Evolutionary conservation across 148 eudicot genomes (phyloP).

Genomic region (Rhododendron henanense): DNA sequence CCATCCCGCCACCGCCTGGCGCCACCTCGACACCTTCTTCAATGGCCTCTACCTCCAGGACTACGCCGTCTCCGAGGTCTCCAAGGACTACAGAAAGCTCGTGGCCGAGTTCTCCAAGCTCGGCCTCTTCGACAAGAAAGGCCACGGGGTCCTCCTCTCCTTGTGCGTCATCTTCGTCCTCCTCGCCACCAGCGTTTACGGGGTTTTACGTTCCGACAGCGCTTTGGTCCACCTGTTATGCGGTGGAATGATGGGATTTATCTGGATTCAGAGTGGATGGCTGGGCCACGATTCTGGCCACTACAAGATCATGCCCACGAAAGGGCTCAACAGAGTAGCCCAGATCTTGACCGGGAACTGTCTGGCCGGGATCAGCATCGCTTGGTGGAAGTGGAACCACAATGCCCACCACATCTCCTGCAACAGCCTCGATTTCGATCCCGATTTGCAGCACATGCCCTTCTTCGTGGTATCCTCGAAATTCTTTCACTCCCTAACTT

Average conservation of each 20-base stretch:
- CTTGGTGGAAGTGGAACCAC: conserved; percentile 60
- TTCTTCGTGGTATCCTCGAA: conserved; percentile 45
- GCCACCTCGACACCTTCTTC: conserved; percentile 37
- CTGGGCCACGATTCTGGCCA: conserved; percentile 62
- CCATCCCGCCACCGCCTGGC: conserved; percentile 47
- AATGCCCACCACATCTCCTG: conserved; percentile 58
- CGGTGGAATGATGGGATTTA: conserved; percentile 42
- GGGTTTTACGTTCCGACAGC: conserved; percentile 29
- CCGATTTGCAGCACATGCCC: conserved; percentile 52
- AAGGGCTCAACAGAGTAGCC: conserved; percentile 23
- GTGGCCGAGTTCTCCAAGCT: conserved; percentile 39
- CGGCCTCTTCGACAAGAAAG: conserved; percentile 55
- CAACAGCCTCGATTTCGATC: conserved; percentile 51
- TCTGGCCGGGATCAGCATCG: conserved; percentile 48
- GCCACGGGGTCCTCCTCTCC: conserved; percentile 26
- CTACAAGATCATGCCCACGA: conserved; percentile 40
- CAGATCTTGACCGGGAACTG: conserved; percentile 44
- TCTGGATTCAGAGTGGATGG: conserved; percentile 65
- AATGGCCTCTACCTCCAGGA: conserved; percentile 42
- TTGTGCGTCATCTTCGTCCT: conserved; percentile 26
- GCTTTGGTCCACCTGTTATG: conserved; percentile 34
- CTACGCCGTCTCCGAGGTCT: conserved; percentile 39
- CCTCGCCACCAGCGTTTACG: conserved; percentile 35
- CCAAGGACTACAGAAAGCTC: conserved; percentile 50
- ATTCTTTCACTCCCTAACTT: conserved; percentile 36